Percentiles rank a stretch among this genome's conserved stretches.
These are phyloP conservation scores for Xylariaceae sp. DNA, from an alignment of 2,329 filamentous ascomycete species.

Conservation along the genomic window DNA sequence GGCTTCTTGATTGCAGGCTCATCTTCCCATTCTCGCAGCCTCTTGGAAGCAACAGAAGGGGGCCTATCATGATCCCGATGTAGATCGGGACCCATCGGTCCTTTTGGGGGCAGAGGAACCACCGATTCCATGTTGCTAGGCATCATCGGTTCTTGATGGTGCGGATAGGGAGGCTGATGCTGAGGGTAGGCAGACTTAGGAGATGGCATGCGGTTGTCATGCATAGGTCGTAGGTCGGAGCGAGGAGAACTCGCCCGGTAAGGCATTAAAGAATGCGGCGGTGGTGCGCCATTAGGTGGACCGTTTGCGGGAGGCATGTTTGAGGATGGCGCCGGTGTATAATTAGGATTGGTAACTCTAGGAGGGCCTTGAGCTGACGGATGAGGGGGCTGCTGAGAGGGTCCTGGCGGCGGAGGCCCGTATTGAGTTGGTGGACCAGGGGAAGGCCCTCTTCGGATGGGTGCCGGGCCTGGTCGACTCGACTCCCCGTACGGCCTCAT, in stretches of 20 bases:
- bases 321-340: constrained; percentile 40
- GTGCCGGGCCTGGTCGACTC: constrained; percentile 55
- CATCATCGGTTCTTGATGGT: constrained; percentile 65
- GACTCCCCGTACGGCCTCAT: constrained; percentile 72
- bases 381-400: constrained; percentile 45
- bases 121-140: constrained; percentile 67
- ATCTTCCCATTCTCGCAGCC: constrained; percentile 90
- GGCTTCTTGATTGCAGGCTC: constrained; percentile 80
- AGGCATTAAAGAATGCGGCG: constrained; percentile 61
- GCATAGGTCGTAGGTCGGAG: constrained; percentile 74
- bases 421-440: constrained; percentile 57
- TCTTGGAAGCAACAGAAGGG: constrained; percentile 78
- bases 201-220: constrained; percentile 88
- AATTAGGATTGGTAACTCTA: constrained; percentile 46
- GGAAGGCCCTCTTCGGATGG: constrained; percentile 55
- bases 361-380: constrained; percentile 49
- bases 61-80: constrained; percentile 73
- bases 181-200: constrained; percentile 84
- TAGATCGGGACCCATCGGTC: constrained; percentile 64
- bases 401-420: constrained; percentile 54
- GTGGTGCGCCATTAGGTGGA: constrained; percentile 49
- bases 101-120: constrained; percentile 61
- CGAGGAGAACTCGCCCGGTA: constrained; percentile 80
- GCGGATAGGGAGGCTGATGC: constrained; percentile 70
- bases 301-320: constrained; percentile 43